Evolutionary conservation across 1,284 basidiomycete genomes (phyloP).

Genomic region (Tranzscheliella williamsii): DNA sequence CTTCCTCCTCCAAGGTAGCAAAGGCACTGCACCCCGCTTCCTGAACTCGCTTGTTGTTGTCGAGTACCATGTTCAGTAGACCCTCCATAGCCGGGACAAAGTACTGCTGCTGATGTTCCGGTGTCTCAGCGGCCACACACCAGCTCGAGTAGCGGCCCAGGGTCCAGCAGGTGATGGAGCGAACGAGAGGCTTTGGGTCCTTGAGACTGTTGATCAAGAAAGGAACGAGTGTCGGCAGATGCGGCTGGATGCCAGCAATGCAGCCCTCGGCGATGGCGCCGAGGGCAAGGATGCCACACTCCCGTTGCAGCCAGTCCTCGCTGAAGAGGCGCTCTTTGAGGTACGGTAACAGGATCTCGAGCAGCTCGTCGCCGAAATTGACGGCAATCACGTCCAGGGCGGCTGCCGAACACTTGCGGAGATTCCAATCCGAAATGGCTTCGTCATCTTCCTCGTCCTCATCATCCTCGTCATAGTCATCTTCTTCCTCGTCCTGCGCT

Average conservation of each 20-base stretch:
- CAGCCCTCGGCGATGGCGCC: slow-evolving; percentile 99
- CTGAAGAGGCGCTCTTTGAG: slow-evolving; percentile 94
- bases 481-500: slow-evolving; percentile 72
- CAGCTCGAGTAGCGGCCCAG: slow-evolving; percentile 97
- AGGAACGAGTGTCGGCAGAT: slow-evolving; percentile 86
- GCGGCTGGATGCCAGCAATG: slow-evolving; percentile 91
- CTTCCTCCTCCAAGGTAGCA: slow-evolving; percentile 97
- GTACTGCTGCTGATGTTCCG: slow-evolving; percentile 85
- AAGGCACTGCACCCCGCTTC: slow-evolving; percentile 99
- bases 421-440: slow-evolving; percentile 97
- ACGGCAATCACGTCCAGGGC: slow-evolving; percentile 96
- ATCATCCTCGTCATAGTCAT: slow-evolving; percentile 77
- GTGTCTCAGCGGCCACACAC: slow-evolving; percentile 76
- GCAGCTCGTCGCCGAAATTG: slow-evolving; percentile 80
- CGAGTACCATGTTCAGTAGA: slow-evolving; percentile 95
- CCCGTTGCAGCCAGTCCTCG: slow-evolving; percentile 88
- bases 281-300: slow-evolving; percentile 92
- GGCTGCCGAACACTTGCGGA: slow-evolving; percentile 96
- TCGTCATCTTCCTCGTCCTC: slow-evolving; percentile 94
- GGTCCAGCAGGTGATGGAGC: slow-evolving; percentile 99
- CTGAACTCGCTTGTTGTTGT: slow-evolving; percentile 98
- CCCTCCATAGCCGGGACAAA: slow-evolving; percentile 98
- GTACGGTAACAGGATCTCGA: slow-evolving; percentile 84
- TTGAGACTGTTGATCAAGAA: slow-evolving; percentile 87
- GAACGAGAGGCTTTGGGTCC: slow-evolving; percentile 93